Base-by-base conservation (phyloP, 495 filamentous ascomycete genomes). In the Xylaria palmicola region DNA sequence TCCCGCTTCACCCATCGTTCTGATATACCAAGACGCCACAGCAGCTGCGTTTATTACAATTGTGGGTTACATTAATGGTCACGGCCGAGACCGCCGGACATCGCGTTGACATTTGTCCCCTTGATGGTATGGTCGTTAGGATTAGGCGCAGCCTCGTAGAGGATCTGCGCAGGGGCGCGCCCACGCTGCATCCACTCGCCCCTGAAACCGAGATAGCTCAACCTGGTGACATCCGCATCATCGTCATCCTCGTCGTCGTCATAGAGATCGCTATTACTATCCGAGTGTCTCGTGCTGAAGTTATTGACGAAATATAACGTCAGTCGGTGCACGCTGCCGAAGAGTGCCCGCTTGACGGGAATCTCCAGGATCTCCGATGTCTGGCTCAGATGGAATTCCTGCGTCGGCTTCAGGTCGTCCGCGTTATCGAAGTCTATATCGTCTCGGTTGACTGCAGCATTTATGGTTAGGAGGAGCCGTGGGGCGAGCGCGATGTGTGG, bases 61-160 rank as follows among this genome's bases (percentile, higher is more conserved):
- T n/a, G n/a, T n/a, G n/a, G n/a, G n/a, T n/a, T n/a, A n/a, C n/a
- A n/a, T n/a, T n/a, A n/a, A n/a, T n/a, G n/a, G n/a, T n/a, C n/a
- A n/a, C n/a, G n/a, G n/a, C n/a, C n/a, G n/a, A n/a, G n/a, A n/a
- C n/a, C n/a, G n/a, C n/a, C n/a, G n/a, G n/a, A n/a, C n/a, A n/a
- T n/a, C n/a, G n/a, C n/a, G n/a, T n/a, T n/a, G n/a, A n/a, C n/a
- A n/a, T n/a, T n/a, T n/a, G n/a, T n/a, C n/a, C n/a, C n/a, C 70
- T 78, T 80, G 3, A 84, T 19, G 45, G 67, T 79, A 77, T 98
- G 94, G 76, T 98, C 94, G 56, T 73, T 81, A 15, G 93, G 93
- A 66, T 97, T 97, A 30, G 94, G 88, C 15, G 94, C 93, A 19
- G 91, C 89, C 82, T 98, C 94, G 73, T 98, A 98, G 48, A 96